Base-by-base conservation (phyloP, 106 monocot species). In the Amphibolis antarctica region DNA sequence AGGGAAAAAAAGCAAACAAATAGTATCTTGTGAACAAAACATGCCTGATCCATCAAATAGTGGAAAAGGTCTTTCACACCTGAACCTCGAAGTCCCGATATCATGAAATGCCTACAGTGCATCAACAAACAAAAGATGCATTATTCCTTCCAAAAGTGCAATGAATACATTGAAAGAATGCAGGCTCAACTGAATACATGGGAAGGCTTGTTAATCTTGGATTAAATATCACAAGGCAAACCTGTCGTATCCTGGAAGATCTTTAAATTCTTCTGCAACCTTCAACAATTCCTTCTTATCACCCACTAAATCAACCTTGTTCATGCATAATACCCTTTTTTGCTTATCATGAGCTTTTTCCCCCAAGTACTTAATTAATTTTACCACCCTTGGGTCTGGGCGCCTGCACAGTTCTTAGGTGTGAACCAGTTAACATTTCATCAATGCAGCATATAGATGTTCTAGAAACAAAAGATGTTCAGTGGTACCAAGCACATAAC, bases 41-140 rank as follows among this genome's bases (percentile, higher is more conserved):
- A 71, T 74, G 80, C 96, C 87, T 98, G 86, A 27, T 86, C 86
- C 81, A 73, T 81, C 69, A 98, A 70, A 74, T 85, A 87, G 36
- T 85, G 79, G 54, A 74, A 44, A 46, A 98, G 76, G 62, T 91
- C 87, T 76, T 87, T 87, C 60, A 91, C 82, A 25, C 96, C 96
- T 57, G 90, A 80, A 76, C 90, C 96, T 71, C 87, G 90, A 11
- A 98, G 74, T 59, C 90, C 90, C 69, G 96, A 98, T 69, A 98
- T 71, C 96, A 91, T 90, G 76, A 91, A 98, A 74, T 85, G 81
- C 76, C 96, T 98, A 52, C 12, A 75, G 62, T n/a, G 47, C 25
- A 43, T 59, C 5, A n/a, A 52, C 10, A 45, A 51, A 19, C 11
- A 60, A 60, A 42, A 28, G 27, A 19, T 19, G 12, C 42, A 29